A percentile compares a stretch with the other conserved stretches of the same genome.
Evolutionary conservation across 73 alveolate genomes (phyloP).

Genomic region (Stentor coeruleus): DNA sequence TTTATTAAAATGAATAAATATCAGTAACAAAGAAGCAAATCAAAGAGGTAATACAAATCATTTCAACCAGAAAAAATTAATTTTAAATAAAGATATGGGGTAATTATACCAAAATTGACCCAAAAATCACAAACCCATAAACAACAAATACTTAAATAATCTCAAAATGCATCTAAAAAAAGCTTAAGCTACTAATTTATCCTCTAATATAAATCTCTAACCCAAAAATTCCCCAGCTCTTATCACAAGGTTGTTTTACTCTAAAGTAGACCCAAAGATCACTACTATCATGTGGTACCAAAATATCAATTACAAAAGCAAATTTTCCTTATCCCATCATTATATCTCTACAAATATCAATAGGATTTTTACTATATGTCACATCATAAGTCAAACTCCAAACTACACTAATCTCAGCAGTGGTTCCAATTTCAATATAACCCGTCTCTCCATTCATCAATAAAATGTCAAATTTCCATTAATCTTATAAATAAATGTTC

Average conservation of each 20-base stretch:
- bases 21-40: no score
- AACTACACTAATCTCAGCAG: conserved; percentile 50
- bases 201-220: conserved; percentile 48
- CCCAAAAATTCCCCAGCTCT: conserved; percentile 60
- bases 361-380: conserved; percentile 45
- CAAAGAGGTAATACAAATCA: no score
- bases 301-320: conserved; percentile 46
- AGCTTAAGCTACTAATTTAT: neutral
- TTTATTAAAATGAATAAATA: no score
- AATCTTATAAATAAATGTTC: conserved; percentile 50
- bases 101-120: no score
- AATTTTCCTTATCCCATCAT: conserved; percentile 54
- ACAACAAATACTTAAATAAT: no score
- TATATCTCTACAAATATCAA: conserved; percentile 65
- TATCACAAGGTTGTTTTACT: conserved; percentile 62
- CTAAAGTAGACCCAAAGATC: conserved; percentile 49
- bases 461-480: conserved; percentile 63
- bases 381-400: conserved; percentile 67
- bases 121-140: no score
- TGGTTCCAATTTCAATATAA: conserved; percentile 45
- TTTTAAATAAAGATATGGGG: no score
- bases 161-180: neutral
- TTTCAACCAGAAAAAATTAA: no score
- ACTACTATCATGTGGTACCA: conserved; percentile 41
- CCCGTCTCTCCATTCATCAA: conserved; percentile 82